phyloP scores from a whole-genome alignment of 371 early-diverging fungal species.

The Thermomucor indicae-seudaticae region DNA sequence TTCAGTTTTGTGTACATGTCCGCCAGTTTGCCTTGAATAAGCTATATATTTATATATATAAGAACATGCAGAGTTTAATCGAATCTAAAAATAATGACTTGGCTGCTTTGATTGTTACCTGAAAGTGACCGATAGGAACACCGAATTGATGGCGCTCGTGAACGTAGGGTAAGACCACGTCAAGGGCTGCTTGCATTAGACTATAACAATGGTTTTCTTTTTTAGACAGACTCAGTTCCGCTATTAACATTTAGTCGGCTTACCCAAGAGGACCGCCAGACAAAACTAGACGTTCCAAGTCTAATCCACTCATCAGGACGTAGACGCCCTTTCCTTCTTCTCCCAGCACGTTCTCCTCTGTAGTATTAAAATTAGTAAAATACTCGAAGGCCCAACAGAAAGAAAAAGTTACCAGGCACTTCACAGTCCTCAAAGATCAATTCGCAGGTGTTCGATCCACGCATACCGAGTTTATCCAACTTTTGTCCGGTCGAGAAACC shows the following conservation, averaged over 20 bases:
- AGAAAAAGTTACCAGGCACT: conserved; percentile 64
- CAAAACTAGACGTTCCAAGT: conserved; percentile 89
- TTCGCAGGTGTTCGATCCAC: conserved; percentile 96
- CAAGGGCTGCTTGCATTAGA: conserved; percentile 90
- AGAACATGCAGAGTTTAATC: background rate
- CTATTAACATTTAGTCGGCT: background rate
- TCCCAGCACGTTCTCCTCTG: conserved; percentile 87
- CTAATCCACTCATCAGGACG: conserved; percentile 95
- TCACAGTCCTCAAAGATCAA: conserved; percentile 93
- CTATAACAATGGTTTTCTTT: conserved; percentile 18
- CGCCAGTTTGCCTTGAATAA: conserved; percentile 93
- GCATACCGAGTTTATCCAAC: conserved; percentile 97
- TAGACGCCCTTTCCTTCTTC: conserved; percentile 90
- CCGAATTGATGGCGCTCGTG: conserved; percentile 91
- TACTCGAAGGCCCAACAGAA: too few species aligned
- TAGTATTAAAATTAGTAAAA: background rate
- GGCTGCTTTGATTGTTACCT: conserved; percentile 39
- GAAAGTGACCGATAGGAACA: conserved; percentile 85
- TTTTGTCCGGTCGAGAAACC: conserved; percentile 89
- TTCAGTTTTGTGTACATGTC: conserved; percentile 97
- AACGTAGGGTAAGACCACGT: conserved; percentile 82
- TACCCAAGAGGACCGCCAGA: conserved; percentile 93
- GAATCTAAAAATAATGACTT: background rate
- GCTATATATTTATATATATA: conserved; percentile 22
- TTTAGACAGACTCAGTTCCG: background rate